phyloP scores from a whole-genome alignment of 495 filamentous ascomycete species.

The Aspergillus bridgeri region DNA sequence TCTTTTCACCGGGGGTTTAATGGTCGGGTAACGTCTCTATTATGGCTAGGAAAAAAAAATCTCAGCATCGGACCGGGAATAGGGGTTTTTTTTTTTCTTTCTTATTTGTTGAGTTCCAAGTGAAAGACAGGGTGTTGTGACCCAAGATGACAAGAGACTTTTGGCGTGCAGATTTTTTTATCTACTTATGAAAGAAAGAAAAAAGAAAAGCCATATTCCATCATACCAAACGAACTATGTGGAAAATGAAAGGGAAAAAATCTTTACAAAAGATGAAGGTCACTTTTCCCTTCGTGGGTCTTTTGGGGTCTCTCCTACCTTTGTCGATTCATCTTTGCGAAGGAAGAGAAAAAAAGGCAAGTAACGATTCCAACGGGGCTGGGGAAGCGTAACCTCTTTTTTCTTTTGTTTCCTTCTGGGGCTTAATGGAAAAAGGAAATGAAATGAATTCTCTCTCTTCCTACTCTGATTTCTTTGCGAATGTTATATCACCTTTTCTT shows the following conservation, averaged over 20 bases:
- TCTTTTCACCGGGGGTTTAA: constrained; percentile 36
- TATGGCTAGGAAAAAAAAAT: constrained; percentile 27
- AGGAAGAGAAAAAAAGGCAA: background rate
- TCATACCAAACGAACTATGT: constrained; percentile 4
- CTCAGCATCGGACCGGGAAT: constrained; percentile 22
- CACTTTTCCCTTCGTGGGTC: constrained; percentile 5
- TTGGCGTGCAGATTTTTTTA: background rate
- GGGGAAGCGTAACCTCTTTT: background rate
- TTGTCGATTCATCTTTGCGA: background rate
- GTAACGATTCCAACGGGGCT: background rate
- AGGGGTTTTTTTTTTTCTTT: constrained; percentile 13
- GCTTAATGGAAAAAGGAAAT: background rate
- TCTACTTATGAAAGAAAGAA: background rate
- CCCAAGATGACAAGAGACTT: constrained; percentile 9
- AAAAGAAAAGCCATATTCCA: constrained; percentile 4
- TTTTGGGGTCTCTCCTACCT: constrained; percentile 3
- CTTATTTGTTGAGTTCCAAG: constrained; percentile 1
- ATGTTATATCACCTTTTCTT: background rate
- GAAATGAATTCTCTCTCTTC: background rate
- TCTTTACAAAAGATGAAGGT: constrained; percentile 3
- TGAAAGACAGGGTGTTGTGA: constrained; percentile 7
- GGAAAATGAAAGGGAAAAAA: constrained; percentile 9
- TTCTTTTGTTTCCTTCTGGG: background rate
- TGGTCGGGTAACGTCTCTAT: constrained; percentile 35
- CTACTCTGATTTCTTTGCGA: background rate